phyloP scores from a whole-genome alignment of 176 grass and related monocot species.

The Zea luxurians region DNA sequence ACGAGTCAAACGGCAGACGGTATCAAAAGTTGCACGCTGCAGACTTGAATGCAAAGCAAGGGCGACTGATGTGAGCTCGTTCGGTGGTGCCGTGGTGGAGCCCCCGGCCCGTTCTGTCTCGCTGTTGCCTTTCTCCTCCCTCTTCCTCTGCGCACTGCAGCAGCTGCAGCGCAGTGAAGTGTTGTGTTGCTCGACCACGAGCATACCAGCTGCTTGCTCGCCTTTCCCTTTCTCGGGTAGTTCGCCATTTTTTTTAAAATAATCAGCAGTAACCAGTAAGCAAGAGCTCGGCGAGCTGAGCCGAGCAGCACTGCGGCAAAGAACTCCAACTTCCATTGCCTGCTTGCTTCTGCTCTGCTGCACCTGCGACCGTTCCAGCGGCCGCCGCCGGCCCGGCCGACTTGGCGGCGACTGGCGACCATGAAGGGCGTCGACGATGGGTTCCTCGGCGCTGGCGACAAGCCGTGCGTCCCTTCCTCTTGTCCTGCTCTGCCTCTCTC shows the following conservation, averaged over 20 bases:
- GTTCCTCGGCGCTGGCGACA: slow-evolving; percentile 70
- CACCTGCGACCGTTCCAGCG: background rate
- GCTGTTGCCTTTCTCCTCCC: background rate
- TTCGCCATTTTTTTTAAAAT: background rate
- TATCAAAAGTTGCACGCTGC: slow-evolving; percentile 3
- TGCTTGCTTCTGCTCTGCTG: background rate
- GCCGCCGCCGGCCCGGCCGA: background rate
- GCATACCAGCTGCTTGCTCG: slow-evolving; percentile 38
- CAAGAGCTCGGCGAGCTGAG: background rate
- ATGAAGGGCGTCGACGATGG: slow-evolving; percentile 79
- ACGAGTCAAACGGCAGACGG: background rate
- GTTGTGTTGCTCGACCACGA: slow-evolving; percentile 17
- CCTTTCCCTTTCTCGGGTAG: slow-evolving; percentile 37
- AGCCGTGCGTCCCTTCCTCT: slow-evolving; percentile 35
- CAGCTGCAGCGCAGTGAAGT: background rate
- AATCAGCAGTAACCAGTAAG: background rate
- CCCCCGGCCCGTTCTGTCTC: slow-evolving; percentile 21
- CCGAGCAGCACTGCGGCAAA: background rate
- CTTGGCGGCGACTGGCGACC: slow-evolving; percentile 10
- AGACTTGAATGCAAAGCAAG: slow-evolving; percentile 48
- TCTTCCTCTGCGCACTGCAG: background rate
- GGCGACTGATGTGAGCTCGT: background rate
- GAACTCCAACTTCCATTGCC: slow-evolving; percentile 25
- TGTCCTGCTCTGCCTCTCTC: background rate
- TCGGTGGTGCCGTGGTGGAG: slow-evolving; percentile 33